Evolutionary conservation across 805 yeast species (phyloP), one percentile per base, ranked within the genome.

Genomic region (Nakazawaea ishiwadae): DNA sequence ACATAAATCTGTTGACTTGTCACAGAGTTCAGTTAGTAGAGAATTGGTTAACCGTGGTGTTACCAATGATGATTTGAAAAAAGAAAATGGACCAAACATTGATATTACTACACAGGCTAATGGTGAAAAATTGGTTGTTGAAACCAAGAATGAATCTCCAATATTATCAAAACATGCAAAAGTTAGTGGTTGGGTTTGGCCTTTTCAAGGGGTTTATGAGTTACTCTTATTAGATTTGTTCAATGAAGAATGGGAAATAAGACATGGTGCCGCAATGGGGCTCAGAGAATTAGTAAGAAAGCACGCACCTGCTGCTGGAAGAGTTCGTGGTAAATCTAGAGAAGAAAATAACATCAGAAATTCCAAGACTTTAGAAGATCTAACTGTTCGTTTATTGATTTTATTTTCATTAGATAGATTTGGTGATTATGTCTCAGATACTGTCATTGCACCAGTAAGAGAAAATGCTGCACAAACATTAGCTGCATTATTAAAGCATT

Each of bases 401-500:
- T 68, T 93, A 10, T 87, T 93, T 60, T 91, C 97, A 3, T 67
- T 93, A 40, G 99, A 93, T 63, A 66, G 98, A 51, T 93, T 93
- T 63, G 98, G 97, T 35, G 99, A 93, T 65, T 93, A 86, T 60
- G 96, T 93, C 24, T 83, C 95, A 32, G 99, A 93, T 56, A 95
- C 96, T 5, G 99, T 93, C 11, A 95, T 93, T 29, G 98, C 98
- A 0, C 99, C 99, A 1, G 98, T 93, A 4, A 69, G 99, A 55
- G 99, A 95, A 62, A 88, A 96, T 27, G 88, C 91, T 21, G 97
- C 96, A 0, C 99, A 93, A 62, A 79, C 96, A 0, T 63, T 93
- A 37, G 98, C 96, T 12, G 96, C 96, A 1, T 63, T 91, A 30
- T 64, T 93, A 34, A 66, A 84, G n/a, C 93, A 88, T 60, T 62